phyloP scores from a whole-genome alignment of 2,329 filamentous ascomycete genomes.

The Keithomyces neogunnii region DNA sequence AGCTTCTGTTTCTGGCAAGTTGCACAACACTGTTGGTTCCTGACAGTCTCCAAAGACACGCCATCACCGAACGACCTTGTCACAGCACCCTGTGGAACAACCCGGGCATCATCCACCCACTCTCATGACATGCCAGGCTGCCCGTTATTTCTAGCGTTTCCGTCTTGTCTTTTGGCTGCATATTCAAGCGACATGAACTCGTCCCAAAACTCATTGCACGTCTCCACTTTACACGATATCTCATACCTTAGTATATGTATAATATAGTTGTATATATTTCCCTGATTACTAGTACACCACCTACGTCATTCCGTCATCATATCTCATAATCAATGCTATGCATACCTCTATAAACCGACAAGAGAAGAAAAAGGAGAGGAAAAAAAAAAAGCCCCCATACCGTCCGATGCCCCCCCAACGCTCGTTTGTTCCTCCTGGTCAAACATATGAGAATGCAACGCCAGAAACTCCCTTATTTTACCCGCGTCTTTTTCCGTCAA shows the following conservation, averaged over 20 bases:
- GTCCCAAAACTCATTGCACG: no score
- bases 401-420: not conserved
- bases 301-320: not conserved
- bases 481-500: not conserved
- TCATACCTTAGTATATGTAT: not conserved
- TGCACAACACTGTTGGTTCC: no score
- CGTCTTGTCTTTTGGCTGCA: no score
- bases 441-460: not conserved
- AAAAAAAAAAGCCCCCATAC: not conserved
- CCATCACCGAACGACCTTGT: no score
- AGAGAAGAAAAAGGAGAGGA: not conserved
- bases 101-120: no score
- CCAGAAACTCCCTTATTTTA: not conserved
- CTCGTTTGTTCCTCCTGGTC: not conserved
- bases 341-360: not conserved
- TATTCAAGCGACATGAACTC: no score
- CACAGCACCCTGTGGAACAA: no score
- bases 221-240: not conserved
- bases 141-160: no score
- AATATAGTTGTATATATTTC: not conserved
- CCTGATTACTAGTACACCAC: not conserved
- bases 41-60: no score
- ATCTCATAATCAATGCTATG: not conserved
- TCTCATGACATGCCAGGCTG: no score
- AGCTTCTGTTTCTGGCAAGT: no score